A percentile compares a stretch with the other conserved stretches of the same genome.
These are phyloP conservation scores for Monilinia aucupariae DNA, from an alignment of 2,329 filamentous ascomycete genomes.

Conservation along the genomic window DNA sequence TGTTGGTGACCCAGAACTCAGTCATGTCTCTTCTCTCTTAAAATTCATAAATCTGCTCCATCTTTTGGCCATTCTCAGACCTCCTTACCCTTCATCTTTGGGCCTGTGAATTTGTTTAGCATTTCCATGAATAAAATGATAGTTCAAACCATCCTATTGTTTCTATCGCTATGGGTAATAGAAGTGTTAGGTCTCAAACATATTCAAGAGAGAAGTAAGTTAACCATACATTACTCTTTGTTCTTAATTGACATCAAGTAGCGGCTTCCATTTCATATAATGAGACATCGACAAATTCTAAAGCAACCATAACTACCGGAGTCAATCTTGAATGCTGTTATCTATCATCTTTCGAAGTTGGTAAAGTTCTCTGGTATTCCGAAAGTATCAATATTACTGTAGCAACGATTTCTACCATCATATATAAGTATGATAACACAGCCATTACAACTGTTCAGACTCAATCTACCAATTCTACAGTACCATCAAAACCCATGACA, in stretches of 20 bases:
- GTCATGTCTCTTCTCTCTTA: neutral
- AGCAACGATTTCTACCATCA: constrained; percentile 20
- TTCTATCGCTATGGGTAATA: constrained; percentile 6
- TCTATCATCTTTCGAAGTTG: constrained; percentile 18
- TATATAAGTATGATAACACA: constrained; percentile 20
- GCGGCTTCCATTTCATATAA: constrained; percentile 5
- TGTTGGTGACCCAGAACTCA: neutral
- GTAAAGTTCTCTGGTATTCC: constrained; percentile 19
- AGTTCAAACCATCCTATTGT: neutral
- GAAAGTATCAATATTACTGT: constrained; percentile 18
- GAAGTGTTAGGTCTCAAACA: neutral
- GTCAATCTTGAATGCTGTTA: constrained; percentile 19
- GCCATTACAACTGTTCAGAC: constrained; percentile 16
- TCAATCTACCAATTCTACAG: constrained; percentile 11
- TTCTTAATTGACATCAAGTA: constrained; percentile 1
- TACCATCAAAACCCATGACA: neutral
- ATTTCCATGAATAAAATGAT: neutral
- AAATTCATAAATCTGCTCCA: neutral
- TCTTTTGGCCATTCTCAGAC: constrained; percentile 9
- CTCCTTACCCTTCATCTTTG: neutral
- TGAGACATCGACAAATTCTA: neutral
- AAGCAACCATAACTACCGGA: neutral
- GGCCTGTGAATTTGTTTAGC: neutral
- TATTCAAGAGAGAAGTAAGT: constrained; percentile 1
- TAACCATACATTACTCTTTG: neutral